Evolutionary conservation across 179 eudicot species (phyloP), one percentile per base, ranked within the genome.

Genomic region (Beta macrorhiza): DNA sequence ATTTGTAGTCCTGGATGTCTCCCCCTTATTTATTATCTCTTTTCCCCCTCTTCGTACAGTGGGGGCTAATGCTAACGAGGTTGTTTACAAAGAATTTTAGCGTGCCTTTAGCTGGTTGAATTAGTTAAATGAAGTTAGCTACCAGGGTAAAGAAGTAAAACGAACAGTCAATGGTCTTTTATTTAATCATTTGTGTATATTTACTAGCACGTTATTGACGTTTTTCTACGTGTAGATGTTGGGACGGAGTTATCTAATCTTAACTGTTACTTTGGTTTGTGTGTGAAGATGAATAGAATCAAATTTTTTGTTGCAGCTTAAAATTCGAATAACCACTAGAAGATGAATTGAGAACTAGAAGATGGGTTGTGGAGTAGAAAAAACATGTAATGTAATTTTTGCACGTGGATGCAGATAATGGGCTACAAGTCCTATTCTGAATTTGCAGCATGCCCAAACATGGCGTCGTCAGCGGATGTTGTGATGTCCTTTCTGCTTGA

Each of bases 381-480:
- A 67, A 22, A 55, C 73, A 22, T 71, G 47, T 86, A 81, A 85
- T 84, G 16, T 53, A 51, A 44, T 75, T 72, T 51, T 79, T 75
- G 1, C 76, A 52, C 45, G 63, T 68, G 37, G 70, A 63, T 85
- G 88, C 95, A 95, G 98, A 88, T 92, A 83, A 83, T 93, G 89
- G 98, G 95, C 17, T 87, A 85, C 76, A 92, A 88, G 65, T 92
- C 97, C 49, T 95, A 92, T 89, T 91, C 97, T 82, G 98, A 94
- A 81, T 92, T 92, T 90, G 88, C 92, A n/a, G 84, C 90, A 76
- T 88, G 83, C 77, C 88, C 89, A 63, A 92, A 90, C 80, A 92
- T 95, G 97, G 98, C 99, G 75, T 83, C 94, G 59, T 89, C 97
- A 70, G 92, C 93, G 13, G 93, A 92, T 82, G 91, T 93, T 84